Percentiles rank a stretch among this genome's conserved stretches.
phyloP scores from a whole-genome alignment of 106 monocot species.

The Phalaenopsis aphrodite region DNA sequence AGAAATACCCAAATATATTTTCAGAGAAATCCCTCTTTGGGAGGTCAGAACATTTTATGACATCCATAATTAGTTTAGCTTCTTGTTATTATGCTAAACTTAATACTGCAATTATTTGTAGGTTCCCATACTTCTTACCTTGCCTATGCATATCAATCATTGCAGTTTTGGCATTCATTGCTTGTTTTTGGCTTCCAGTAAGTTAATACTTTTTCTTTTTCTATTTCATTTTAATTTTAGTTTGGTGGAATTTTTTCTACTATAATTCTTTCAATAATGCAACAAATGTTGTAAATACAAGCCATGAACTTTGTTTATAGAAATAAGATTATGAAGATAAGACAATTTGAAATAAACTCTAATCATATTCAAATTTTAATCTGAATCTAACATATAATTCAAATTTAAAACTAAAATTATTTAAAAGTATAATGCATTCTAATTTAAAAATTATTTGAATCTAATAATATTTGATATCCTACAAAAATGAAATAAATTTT shows the following conservation, averaged over 20 bases:
- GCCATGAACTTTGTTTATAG: too few relatives aligned
- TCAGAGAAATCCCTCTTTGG: constrained; percentile 16
- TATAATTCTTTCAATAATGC: neutral
- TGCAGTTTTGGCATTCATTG: constrained; percentile 26
- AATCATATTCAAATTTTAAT: too few relatives aligned
- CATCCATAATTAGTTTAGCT: constrained; percentile 1
- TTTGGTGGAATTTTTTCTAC: neutral
- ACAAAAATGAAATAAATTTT: too few relatives aligned
- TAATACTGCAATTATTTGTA: constrained; percentile 12
- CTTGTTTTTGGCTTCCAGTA: constrained; percentile 53
- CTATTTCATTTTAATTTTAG: too few relatives aligned
- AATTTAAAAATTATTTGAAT: too few relatives aligned
- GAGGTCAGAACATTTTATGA: constrained; percentile 6
- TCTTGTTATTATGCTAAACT: neutral
- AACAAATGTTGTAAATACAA: too few relatives aligned
- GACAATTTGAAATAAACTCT: too few relatives aligned
- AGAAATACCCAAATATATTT: constrained; percentile 17
- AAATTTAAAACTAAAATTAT: too few relatives aligned
- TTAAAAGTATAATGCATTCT: too few relatives aligned
- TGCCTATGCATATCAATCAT: constrained; percentile 45
- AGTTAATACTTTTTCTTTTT: neutral
- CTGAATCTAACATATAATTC: too few relatives aligned
- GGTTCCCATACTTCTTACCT: constrained; percentile 64
- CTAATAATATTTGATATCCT: too few relatives aligned
- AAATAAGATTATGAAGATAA: too few relatives aligned